These are phyloP conservation scores for Hypoxylon sp. DNA, from an alignment of 2,329 filamentous ascomycete species.

Conservation along the genomic window DNA sequence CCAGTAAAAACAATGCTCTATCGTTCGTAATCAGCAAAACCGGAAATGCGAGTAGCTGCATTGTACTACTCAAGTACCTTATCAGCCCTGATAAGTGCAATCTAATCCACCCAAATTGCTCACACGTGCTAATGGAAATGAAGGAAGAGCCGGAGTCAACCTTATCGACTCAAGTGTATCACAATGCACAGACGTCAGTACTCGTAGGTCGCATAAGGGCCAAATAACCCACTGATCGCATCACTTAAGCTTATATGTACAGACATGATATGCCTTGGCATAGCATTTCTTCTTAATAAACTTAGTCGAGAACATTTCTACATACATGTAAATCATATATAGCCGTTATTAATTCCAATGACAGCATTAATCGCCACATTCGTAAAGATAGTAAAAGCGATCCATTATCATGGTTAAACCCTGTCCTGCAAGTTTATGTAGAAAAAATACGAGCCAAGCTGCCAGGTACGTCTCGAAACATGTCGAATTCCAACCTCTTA, in stretches of 20 bases:
- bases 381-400: slow-evolving; percentile 20
- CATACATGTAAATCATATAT: slow-evolving; percentile 5
- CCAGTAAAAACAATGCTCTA: slow-evolving; percentile 21
- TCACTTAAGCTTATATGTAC: not conserved
- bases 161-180: slow-evolving; percentile 17
- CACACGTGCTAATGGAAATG: slow-evolving; percentile 29
- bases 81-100: not conserved
- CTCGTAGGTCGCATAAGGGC: not conserved
- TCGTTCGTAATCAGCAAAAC: slow-evolving; percentile 32
- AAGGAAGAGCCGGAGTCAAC: slow-evolving; percentile 21
- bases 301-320: slow-evolving; percentile 17
- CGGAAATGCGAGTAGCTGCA: slow-evolving; percentile 5
- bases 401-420: slow-evolving; percentile 6
- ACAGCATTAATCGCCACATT: slow-evolving; percentile 11
- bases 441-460: slow-evolving; percentile 28
- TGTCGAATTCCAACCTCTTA: slow-evolving; percentile 24
- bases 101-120: slow-evolving; percentile 14
- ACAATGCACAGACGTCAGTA: not conserved
- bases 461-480: slow-evolving; percentile 24
- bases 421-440: not conserved
- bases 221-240: not conserved
- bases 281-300: not conserved
- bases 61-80: slow-evolving; percentile 24
- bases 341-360: not conserved
- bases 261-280: not conserved